phyloP scores from a whole-genome alignment of 2,329 filamentous ascomycete species.

The Penicillium brevicompactum region DNA sequence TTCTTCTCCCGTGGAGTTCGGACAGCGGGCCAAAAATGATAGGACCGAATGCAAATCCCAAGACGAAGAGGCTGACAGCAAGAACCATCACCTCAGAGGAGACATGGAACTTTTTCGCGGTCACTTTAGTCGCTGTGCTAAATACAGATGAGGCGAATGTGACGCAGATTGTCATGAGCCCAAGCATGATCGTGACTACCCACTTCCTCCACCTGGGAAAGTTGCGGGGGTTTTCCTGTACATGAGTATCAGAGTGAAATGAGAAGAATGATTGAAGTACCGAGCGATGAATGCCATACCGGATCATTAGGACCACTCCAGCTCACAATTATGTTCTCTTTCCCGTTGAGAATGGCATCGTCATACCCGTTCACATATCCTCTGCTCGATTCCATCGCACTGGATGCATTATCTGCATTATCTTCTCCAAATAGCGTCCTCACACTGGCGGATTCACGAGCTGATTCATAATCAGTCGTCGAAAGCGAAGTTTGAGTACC shows the following conservation, averaged over 20 bases:
- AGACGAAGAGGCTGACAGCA: conserved; percentile 48
- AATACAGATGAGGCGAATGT: conserved; percentile 40
- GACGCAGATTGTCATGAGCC: background rate
- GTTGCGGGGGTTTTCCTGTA: conserved; percentile 7
- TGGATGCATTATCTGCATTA: background rate
- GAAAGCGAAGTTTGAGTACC: background rate
- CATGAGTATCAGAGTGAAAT: background rate
- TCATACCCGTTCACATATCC: background rate
- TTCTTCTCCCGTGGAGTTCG: conserved; percentile 54
- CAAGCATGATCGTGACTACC: background rate
- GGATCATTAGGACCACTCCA: conserved; percentile 9
- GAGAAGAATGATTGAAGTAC: background rate
- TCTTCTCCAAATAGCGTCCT: background rate
- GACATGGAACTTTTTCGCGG: conserved; percentile 47
- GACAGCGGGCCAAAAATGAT: conserved; percentile 48
- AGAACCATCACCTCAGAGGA: conserved; percentile 44
- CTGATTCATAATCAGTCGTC: background rate
- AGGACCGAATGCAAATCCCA: conserved; percentile 59
- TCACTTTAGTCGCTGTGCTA: conserved; percentile 44
- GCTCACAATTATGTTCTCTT: background rate
- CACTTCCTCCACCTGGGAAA: background rate
- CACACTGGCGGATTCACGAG: background rate
- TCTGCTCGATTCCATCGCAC: background rate
- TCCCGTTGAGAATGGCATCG: background rate
- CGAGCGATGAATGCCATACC: background rate